Percentiles rank a stretch among this genome's conserved stretches.
Evolutionary conservation across 148 eudicot species (phyloP).

Genomic region (Persicaria tinctoria): DNA sequence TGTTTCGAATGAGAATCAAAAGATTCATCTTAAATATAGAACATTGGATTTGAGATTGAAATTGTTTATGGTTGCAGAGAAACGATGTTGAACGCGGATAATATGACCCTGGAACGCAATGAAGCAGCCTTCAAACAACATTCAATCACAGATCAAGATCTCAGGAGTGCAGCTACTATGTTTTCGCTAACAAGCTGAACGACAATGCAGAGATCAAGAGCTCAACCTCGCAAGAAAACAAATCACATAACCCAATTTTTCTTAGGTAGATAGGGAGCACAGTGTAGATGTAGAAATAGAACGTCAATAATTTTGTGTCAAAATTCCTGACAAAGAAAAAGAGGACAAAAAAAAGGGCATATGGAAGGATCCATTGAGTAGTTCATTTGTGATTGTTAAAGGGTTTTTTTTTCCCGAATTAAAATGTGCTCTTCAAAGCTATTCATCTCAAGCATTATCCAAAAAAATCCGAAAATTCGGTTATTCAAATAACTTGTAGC

Average conservation of each 20-base stretch:
- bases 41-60: not conserved
- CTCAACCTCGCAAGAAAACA: not conserved
- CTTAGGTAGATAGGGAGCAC: slow-evolving; percentile 1
- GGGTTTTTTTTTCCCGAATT: not conserved
- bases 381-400: too few relatives aligned
- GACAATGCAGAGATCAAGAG: not conserved
- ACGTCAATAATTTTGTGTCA: not conserved
- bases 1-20: not conserved
- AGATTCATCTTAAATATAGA: not conserved
- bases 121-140: not conserved
- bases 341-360: not conserved
- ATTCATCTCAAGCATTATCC: not conserved
- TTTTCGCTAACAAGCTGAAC: not conserved
- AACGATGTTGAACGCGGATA: not conserved
- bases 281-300: slow-evolving; percentile 6
- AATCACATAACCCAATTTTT: not conserved
- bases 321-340: not conserved
- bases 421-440: not conserved
- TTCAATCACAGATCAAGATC: not conserved
- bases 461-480: too few relatives aligned
- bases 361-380: too few relatives aligned
- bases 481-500: too few relatives aligned
- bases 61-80: not conserved
- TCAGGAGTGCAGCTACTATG: not conserved
- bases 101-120: not conserved